A percentile compares a stretch with the other conserved stretches of the same genome.
phyloP scores from a whole-genome alignment of 768 basidiomycete genomes.

The Roridomyces roridus region DNA sequence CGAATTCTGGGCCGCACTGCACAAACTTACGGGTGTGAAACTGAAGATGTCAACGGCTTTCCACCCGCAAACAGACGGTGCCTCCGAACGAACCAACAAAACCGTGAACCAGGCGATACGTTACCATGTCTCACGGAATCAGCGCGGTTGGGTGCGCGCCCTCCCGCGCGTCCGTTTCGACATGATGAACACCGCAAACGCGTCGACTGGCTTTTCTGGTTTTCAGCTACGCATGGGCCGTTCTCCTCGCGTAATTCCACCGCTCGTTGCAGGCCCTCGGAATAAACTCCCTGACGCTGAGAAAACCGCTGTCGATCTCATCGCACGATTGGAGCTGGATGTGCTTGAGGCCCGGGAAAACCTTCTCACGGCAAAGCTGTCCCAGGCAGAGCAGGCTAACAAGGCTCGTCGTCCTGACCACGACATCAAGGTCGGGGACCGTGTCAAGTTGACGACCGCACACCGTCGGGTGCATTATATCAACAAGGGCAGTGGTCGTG shows the following conservation, averaged over 20 bases:
- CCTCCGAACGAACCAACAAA: slow-evolving; percentile 30
- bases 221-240: slow-evolving; percentile 35
- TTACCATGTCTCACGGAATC: slow-evolving; percentile 29
- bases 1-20: slow-evolving; percentile 33
- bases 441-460: slow-evolving; percentile 34
- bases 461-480: slow-evolving; percentile 31
- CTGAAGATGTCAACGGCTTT: slow-evolving; percentile 33
- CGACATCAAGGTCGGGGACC: slow-evolving; percentile 30
- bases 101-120: slow-evolving; percentile 1
- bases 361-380: slow-evolving; percentile 31
- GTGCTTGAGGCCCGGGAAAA: slow-evolving; percentile 33
- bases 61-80: slow-evolving; percentile 38
- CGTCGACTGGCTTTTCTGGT: slow-evolving; percentile 32
- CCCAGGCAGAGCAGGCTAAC: slow-evolving; percentile 30
- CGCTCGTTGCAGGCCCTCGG: slow-evolving; percentile 6
- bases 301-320: neutral
- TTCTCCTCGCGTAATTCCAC: slow-evolving; percentile 29
- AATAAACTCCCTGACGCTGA: neutral
- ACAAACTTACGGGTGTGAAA: slow-evolving; percentile 24
- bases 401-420: slow-evolving; percentile 20
- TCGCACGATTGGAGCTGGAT: slow-evolving; percentile 12
- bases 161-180: slow-evolving; percentile 33
- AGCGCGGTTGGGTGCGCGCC: slow-evolving; percentile 33
- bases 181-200: slow-evolving; percentile 37
- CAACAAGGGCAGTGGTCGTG: slow-evolving; percentile 25